A percentile compares a stretch with the other conserved stretches of the same genome.
phyloP scores from a whole-genome alignment of 2,329 filamentous ascomycete species.

The Trichophyton schoenleinii region DNA sequence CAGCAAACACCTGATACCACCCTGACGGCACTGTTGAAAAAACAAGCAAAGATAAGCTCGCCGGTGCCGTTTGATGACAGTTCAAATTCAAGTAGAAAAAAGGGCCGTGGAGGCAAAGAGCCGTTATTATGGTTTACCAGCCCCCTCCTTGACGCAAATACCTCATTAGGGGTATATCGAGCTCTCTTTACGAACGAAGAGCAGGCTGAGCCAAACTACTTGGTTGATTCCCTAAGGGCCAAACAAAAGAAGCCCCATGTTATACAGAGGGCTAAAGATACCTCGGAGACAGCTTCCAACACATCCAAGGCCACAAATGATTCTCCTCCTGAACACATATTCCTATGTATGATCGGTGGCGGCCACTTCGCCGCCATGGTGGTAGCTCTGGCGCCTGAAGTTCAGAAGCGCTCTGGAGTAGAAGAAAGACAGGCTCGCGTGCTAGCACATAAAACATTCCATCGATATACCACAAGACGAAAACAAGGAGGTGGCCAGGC shows the following conservation, averaged over 20 bases:
- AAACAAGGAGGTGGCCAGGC: slow-evolving; percentile 96
- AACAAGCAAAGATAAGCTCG: slow-evolving; percentile 61
- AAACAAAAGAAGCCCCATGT: slow-evolving; percentile 62
- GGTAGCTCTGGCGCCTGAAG: slow-evolving; percentile 71
- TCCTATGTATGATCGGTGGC: slow-evolving; percentile 96
- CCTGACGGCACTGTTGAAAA: slow-evolving; percentile 65
- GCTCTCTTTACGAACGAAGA: slow-evolving; percentile 65
- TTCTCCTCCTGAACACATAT: slow-evolving; percentile 63
- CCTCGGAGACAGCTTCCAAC: slow-evolving; percentile 33
- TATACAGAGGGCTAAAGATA: slow-evolving; percentile 24
- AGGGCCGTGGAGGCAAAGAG: slow-evolving; percentile 49
- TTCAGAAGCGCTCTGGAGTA: slow-evolving; percentile 53
- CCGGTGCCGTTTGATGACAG: slow-evolving; percentile 34
- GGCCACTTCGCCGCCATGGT: slow-evolving; percentile 97
- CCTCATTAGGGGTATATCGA: slow-evolving; percentile 73
- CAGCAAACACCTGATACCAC: slow-evolving; percentile 37
- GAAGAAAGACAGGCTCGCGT: slow-evolving; percentile 78
- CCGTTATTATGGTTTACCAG: slow-evolving; percentile 81
- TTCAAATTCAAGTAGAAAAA: slow-evolving; percentile 37
- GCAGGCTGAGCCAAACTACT: slow-evolving; percentile 48
- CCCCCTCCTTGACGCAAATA: slow-evolving; percentile 59
- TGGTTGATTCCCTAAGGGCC: slow-evolving; percentile 56
- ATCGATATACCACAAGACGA: slow-evolving; percentile 86
- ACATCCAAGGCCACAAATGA: slow-evolving; percentile 39
- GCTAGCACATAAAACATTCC: slow-evolving; percentile 92